Base-by-base conservation (phyloP, 257 asterid species). In the Ocimum tenuiflorum region DNA sequence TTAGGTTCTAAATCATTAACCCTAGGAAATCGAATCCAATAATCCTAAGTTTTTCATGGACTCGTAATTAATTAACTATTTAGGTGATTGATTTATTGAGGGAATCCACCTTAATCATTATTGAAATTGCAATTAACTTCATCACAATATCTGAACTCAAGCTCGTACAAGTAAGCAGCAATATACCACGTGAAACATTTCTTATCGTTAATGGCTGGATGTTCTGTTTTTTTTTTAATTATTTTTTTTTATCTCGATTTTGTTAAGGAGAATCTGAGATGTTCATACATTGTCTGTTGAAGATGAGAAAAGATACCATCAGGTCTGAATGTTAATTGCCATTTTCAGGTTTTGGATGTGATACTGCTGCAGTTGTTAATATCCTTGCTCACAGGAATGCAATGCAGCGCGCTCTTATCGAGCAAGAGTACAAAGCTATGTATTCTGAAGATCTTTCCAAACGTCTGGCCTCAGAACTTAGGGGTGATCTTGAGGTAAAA, bases 331-430 rank as follows among this genome's bases (percentile, higher is more conserved):
- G 50, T 27, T 56, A 13, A 52, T 33, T 49, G 18, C 60, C 10
- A 23, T 57, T 52, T 12, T 52, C 76, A 92, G 99, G 99, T 67
- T 83, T 90, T 68, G 99, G 99, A 27, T 94, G 99, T 31, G 97
- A 94, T 65, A 90, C 90, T 59, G 84, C 85, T 46, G 78, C 86
- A 51, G 85, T 94, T 52, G 58, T 94, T 4, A 82, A 83, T 50
- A 85, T 94, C 73, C 92, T 94, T 63, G 95, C 95, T 22, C 99
- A 94, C 73, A 78, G 99, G 56, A 87, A 94, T 76, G 80, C 91
- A 20, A 77, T 89, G 36, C 96, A 88, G 53, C 97, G 99, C 14
- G 70, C 87, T 23, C 82, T 86, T 9, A 94, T 94, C 41, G 92
- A 78, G 59, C 94, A 86, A 14, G 99, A 94, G 77, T 94, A 88